A percentile compares a stretch with the other conserved stretches of the same genome.
These are phyloP conservation scores for Calocybe indica DNA, from an alignment of 768 basidiomycete genomes.

Conservation along the genomic window DNA sequence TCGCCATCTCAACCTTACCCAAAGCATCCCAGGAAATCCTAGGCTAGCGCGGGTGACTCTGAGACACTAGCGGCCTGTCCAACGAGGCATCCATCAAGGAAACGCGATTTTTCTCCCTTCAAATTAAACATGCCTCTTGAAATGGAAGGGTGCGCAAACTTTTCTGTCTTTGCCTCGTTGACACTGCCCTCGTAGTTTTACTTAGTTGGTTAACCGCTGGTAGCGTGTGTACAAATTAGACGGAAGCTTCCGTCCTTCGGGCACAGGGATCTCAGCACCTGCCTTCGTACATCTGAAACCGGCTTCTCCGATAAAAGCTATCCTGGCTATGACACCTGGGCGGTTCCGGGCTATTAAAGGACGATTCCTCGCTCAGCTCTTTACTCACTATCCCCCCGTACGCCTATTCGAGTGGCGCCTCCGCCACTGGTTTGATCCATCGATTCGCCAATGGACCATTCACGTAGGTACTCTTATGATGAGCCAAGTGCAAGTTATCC, in stretches of 20 bases:
- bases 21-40: slow-evolving; percentile 22
- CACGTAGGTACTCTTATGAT: slow-evolving; percentile 38
- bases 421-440: slow-evolving; percentile 15
- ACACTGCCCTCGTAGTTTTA: too few relatives aligned
- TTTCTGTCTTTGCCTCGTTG: too few relatives aligned
- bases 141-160: slow-evolving; percentile 8
- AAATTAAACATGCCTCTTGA: slow-evolving; percentile 13
- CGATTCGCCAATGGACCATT: slow-evolving; percentile 28
- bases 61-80: slow-evolving; percentile 25
- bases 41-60: slow-evolving; percentile 30
- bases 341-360: slow-evolving; percentile 41
- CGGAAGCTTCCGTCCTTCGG: too few relatives aligned
- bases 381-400: slow-evolving; percentile 12
- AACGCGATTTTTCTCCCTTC: slow-evolving; percentile 10
- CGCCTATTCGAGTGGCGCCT: slow-evolving; percentile 17
- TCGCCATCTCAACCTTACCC: slow-evolving; percentile 23
- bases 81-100: slow-evolving; percentile 9
- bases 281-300: too few relatives aligned
- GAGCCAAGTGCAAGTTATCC: slow-evolving; percentile 25
- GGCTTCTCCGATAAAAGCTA: not conserved
- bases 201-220: too few relatives aligned
- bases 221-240: too few relatives aligned
- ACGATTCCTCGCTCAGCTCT: slow-evolving; percentile 17
- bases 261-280: too few relatives aligned
- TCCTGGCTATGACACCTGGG: slow-evolving; percentile 12